Evolutionary conservation across 2,329 filamentous ascomycete genomes (phyloP), one percentile per base, ranked within the genome.

Genomic region (Calonectria crousiana): DNA sequence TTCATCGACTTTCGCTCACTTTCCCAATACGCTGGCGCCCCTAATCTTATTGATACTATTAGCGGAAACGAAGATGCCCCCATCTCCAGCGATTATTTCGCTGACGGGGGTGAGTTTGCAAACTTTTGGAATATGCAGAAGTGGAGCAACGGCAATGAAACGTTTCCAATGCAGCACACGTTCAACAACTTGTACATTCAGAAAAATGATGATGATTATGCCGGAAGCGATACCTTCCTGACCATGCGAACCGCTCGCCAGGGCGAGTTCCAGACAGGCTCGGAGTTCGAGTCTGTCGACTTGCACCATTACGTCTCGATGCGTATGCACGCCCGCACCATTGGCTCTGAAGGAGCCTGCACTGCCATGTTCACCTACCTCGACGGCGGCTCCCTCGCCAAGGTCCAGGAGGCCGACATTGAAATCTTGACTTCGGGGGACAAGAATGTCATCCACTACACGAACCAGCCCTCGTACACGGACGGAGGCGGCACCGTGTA

Each of bases 381-480:
- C 47, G 81, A 83, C 51, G 78, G 77, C 5, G 80, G 81, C 18
- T 78, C 82, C 5, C 80, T 85, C 4, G 78, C 81, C 5, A 58
- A 81, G 11, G 84, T 88, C 9, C 87, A 90, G 73, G 89, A 90
- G 78, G 84, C 87, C 1, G 89, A 90, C 73, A 84, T 90, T 44
- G 89, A 90, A 79, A 82, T 90, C 44, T 83, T 88, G 56, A 90
- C 89, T 4, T 80, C 80, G 38, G 88, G 89, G 68, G 82, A 85
- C 2, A 80, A 78, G 20, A 78, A 84, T 53, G 76, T 82, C 16
- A 83, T 90, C 52, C 87, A 89, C 76, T 92, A 91, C 83, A 92
- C 90, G 20, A 92, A 92, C 80, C 91, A 92, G 80, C 90, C 90
- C 0, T 84, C 88, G 0, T 86, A 88, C 70, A 86, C 84, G 53